These are phyloP conservation scores for Sclerotinia sclerotiorum DNA, from an alignment of 2,329 filamentous ascomycete species.

Conservation along the genomic window DNA sequence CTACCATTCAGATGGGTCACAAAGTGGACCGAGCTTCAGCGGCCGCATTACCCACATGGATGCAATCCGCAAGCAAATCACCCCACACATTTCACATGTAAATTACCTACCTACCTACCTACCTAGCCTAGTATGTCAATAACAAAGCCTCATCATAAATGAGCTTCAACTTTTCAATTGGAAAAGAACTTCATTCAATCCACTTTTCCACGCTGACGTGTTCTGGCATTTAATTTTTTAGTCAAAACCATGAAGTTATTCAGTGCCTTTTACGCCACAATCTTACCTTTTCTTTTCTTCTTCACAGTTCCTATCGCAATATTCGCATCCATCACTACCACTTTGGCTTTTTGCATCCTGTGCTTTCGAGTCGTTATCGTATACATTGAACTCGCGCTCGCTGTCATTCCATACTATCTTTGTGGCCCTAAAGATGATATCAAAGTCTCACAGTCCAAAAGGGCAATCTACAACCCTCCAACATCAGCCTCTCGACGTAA, in stretches of 20 bases:
- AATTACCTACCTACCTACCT: neutral
- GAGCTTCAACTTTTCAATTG: neutral
- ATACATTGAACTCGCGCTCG: conserved; percentile 62
- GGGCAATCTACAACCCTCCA: conserved; percentile 16
- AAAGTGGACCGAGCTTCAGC: neutral
- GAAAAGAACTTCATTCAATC: neutral
- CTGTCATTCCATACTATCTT: conserved; percentile 58
- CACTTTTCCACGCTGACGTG: neutral
- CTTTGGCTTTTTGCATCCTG: conserved; percentile 60
- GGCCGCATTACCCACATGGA: conserved; percentile 15
- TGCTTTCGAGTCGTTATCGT: conserved; percentile 60
- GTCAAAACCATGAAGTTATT: conserved; percentile 50
- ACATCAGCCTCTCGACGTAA: conserved; percentile 21
- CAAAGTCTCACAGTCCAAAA: conserved; percentile 6
- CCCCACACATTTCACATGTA: conserved; percentile 18
- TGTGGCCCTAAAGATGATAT: conserved; percentile 26
- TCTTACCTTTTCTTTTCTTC: conserved; percentile 62
- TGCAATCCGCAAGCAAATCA: neutral
- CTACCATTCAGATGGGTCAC: neutral
- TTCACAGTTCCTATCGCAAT: conserved; percentile 63
- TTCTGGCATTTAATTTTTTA: neutral
- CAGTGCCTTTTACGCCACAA: conserved; percentile 55
- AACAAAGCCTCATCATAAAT: conserved; percentile 12
- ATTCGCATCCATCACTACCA: conserved; percentile 63
- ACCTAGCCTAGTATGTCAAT: neutral